These are phyloP conservation scores for Scedosporium aurantiacum DNA, from an alignment of 2,329 filamentous ascomycete genomes.

Conservation along the genomic window DNA sequence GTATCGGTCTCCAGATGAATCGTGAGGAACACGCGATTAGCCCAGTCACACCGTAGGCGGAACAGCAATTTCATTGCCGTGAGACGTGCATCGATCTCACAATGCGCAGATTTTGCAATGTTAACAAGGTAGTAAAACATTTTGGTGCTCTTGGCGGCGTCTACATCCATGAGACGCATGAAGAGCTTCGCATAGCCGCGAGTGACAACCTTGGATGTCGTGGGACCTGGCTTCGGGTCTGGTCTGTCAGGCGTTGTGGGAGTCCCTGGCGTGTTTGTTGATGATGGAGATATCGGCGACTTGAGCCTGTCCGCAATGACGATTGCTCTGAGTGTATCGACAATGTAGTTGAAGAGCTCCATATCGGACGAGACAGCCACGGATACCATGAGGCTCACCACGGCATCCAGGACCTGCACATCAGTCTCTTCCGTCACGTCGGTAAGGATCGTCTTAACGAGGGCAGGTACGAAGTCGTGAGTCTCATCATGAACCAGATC, in stretches of 20 bases:
- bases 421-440: conserved; percentile 54
- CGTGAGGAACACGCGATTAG: conserved; percentile 63
- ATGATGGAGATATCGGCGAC: conserved; percentile 24
- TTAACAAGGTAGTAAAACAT: conserved; percentile 53
- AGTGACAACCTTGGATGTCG: conserved; percentile 59
- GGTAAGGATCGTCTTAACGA: conserved; percentile 51
- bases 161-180: conserved; percentile 56
- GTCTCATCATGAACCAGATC: conserved; percentile 48
- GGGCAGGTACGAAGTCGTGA: conserved; percentile 43
- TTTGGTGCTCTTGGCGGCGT: conserved; percentile 51
- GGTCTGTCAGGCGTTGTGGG: conserved; percentile 13
- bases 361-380: conserved; percentile 51
- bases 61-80: conserved; percentile 71
- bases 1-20: conserved; percentile 60
- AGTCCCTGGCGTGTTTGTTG: conserved; percentile 9
- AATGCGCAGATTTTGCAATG: conserved; percentile 48
- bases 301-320: conserved; percentile 36
- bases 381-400: conserved; percentile 53
- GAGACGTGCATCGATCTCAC: conserved; percentile 58
- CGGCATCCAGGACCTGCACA: conserved; percentile 49
- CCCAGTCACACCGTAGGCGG: conserved; percentile 71
- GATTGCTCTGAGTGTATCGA: conserved; percentile 40
- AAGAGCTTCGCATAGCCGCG: conserved; percentile 67
- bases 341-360: conserved; percentile 46
- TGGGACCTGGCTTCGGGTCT: conserved; percentile 19